Evolutionary conservation across 2,329 filamentous ascomycete genomes (phyloP), one percentile per base, ranked within the genome.

Genomic region (Beauveria pseudobassiana): DNA sequence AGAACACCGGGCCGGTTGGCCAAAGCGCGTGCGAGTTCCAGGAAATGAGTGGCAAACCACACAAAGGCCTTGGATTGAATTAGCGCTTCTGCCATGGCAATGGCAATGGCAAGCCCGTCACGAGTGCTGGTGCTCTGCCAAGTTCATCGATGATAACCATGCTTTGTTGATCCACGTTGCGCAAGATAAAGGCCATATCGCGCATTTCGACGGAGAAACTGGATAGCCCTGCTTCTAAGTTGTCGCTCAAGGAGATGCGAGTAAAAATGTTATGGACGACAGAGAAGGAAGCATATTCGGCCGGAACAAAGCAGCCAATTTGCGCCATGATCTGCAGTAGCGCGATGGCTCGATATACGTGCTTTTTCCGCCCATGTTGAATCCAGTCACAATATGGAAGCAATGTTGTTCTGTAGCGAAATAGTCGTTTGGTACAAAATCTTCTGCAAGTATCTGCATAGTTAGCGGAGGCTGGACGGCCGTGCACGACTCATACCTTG

Each of bases 301-400:
- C 93, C 0, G 95, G 95, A 1, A 98, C 88, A 71, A 96, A 98
- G 67, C 86, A 90, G 3, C 93, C 93, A 57, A 97, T 87, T 69
- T 99, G 95, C 0, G 91, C 91, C 92, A 99, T 97, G 62, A 99
- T 86, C 50, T 89, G 86, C 70, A 96, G 85, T 38, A 99, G 77
- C 0, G 93, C 90, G 26, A 96, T 80, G 1, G 89, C 88, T 55
- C 91, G 86, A 98, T 96, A 69, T 97, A 98, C 0, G 93, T 99
- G 65, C 90, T 96, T 73, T 98, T 99, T 1, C 93, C 95, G 67
- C 91, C 96, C 95, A 99, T 99, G 68, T 99, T 99, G 72, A 91
- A 96, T 3, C 95, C 93, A 0, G 93, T 98, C 65, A 99, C 87
- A 64, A 98, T 89, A 66, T 98, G 93, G 69, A 97, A 96, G 1